Evolutionary conservation across 192 early-diverging fungal species (phyloP).

Genomic region (Gaertneriomyces sp.): DNA sequence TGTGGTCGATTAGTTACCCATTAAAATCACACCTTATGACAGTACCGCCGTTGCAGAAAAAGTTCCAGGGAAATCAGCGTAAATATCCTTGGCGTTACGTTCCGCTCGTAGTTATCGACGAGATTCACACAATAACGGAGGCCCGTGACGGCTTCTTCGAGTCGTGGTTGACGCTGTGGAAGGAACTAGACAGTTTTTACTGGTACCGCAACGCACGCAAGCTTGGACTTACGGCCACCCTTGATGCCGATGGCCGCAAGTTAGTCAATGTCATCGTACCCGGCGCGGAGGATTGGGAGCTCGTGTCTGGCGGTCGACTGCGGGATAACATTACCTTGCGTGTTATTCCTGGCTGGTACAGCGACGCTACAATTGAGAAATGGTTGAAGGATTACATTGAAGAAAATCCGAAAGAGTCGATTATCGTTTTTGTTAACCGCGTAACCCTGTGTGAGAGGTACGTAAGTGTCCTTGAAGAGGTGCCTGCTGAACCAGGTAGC

Average conservation of each 20-base stretch:
- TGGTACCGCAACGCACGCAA: slow-evolving; percentile 3
- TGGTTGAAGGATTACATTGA: neutral
- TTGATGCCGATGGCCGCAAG: neutral
- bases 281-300: neutral
- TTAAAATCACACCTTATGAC: neutral
- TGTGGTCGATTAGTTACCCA: slow-evolving; percentile 3
- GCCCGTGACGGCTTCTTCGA: neutral
- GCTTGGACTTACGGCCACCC: slow-evolving; percentile 2
- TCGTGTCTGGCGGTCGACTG: neutral
- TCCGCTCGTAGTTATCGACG: slow-evolving; percentile 2
- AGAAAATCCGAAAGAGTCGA: neutral
- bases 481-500: neutral
- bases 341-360: neutral
- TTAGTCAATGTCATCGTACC: neutral
- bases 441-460: too few species aligned
- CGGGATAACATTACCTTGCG: neutral
- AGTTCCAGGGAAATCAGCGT: neutral
- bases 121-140: neutral
- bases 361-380: neutral
- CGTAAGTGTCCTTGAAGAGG: neutral
- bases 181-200: neutral
- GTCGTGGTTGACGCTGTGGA: neutral
- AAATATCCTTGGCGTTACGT: neutral
- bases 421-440: neutral
- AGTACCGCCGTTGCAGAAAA: neutral